Conservation (phyloP, 257 asterid genomes). For the Eucommia ulmoides region DNA sequence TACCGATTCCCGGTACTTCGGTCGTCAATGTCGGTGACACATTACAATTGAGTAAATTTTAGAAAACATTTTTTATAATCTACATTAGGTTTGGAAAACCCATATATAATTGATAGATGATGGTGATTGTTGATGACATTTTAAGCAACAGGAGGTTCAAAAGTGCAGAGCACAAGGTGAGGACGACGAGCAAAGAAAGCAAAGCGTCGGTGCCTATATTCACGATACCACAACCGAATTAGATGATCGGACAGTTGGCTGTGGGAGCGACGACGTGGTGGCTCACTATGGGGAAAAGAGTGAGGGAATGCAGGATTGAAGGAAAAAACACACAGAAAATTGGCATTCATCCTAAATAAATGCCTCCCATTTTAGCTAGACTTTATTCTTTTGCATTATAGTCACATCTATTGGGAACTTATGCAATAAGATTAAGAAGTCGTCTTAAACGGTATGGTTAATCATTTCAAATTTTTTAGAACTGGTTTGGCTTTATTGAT, state of each 20-base stretch:
- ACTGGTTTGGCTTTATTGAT: no score
- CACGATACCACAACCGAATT: constrained; percentile 16
- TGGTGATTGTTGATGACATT: constrained; percentile 9
- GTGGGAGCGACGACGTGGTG: constrained; percentile 8
- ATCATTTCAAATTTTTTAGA: no score
- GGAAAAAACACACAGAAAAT: constrained; percentile 25
- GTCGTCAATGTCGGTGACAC: constrained; percentile 29
- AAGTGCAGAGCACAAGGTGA: constrained; percentile 29
- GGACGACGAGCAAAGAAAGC: constrained; percentile 22
- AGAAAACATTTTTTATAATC: background rate
- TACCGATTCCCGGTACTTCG: constrained; percentile 24
- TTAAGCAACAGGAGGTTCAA: constrained; percentile 28
- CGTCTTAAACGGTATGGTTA: no score
- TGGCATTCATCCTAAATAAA: no score
- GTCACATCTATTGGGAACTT: no score
- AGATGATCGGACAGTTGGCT: constrained; percentile 23
- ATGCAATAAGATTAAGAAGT: no score
- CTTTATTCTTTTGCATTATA: no score
- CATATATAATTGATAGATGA: background rate
- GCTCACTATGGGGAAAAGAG: constrained; percentile 17
- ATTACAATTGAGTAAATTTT: constrained; percentile 11
- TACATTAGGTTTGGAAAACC: no score
- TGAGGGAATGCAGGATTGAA: constrained; percentile 25
- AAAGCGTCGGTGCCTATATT: constrained; percentile 27
- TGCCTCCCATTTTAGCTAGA: no score